Base-by-base conservation (phyloP, 768 basidiomycete genomes). In the Artomyces pyxidatus region DNA sequence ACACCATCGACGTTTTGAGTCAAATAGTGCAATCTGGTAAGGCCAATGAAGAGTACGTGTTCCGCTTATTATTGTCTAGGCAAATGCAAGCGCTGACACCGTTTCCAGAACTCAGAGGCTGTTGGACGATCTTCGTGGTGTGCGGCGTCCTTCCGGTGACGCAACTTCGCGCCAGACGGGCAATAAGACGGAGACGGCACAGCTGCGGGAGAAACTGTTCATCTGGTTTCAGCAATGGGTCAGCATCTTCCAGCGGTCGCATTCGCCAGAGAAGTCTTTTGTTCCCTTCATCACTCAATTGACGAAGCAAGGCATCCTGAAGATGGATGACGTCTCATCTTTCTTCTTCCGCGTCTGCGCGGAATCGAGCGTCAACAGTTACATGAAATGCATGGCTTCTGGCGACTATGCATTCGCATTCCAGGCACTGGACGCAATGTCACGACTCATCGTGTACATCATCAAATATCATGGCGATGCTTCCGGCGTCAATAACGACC, bases 381-480 rank as follows among this genome's bases (percentile, higher is more conserved):
- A 94, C 68, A 68, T 82, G 64, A 83, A 88, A 63, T 82, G 79
- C 57, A 68, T 85, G 29, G 75, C 83, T 22, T 71, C 80, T 9
- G 83, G 85, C 39, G 86, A 91, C 59, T 79, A 75, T 53, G 78
- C 79, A 29, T 78, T 80, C 49, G 81, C 88, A 21, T 97, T 94
- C 73, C 92, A 90, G 63, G 88, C 92, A 14, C 73, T 98, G 59
- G 96, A 99, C 65, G 93, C 96, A 1, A 82, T 97, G 74, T 91
- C 95, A 30, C 81, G 92, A 55, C 74, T 99, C 52, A 90, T 99
- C 56, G 88, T 91, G 29, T 92, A 96, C 67, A 94, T 99, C 69
- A 93, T 98, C 79, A 98, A 98, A 72, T 97, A 98, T 65, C 95
- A 98, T 58, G 96, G 94, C 10, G 96, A 99, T 68, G 89, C 93